Evolutionary conservation across 2,329 filamentous ascomycete species (phyloP).

Genomic region (Aspergillus ibericus): DNA sequence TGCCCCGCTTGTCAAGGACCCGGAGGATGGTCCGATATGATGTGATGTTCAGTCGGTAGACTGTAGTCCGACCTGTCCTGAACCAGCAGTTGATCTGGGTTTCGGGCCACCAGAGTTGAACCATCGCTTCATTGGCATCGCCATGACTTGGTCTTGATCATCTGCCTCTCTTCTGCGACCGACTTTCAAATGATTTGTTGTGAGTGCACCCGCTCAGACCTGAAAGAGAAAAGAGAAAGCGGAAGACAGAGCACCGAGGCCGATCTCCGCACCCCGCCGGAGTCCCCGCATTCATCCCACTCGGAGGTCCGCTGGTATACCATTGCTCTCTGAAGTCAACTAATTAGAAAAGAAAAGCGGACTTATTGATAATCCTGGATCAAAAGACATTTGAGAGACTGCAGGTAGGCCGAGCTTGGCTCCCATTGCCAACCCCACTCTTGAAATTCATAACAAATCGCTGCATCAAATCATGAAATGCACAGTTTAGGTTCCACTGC

Average conservation of each 20-base stretch:
- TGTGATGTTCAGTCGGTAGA: not conserved
- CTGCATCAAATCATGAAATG: too few relatives aligned
- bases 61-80: not conserved
- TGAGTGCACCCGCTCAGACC: too few relatives aligned
- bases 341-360: too few relatives aligned
- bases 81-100: not conserved
- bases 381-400: not conserved
- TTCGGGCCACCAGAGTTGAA: not conserved
- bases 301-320: not conserved
- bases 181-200: too few relatives aligned
- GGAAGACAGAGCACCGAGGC: not conserved
- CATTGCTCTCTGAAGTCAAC: too few relatives aligned
- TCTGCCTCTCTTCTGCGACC: not conserved
- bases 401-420: not conserved
- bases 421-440: too few relatives aligned
- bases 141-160: not conserved
- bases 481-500: too few relatives aligned
- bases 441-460: too few relatives aligned
- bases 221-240: not conserved
- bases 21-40: not conserved
- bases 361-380: not conserved
- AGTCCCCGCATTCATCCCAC: not conserved
- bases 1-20: not conserved
- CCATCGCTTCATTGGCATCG: not conserved
- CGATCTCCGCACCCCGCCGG: not conserved